Evolutionary conservation across 768 basidiomycete species (phyloP).

Genomic region (Roridomyces roridus): DNA sequence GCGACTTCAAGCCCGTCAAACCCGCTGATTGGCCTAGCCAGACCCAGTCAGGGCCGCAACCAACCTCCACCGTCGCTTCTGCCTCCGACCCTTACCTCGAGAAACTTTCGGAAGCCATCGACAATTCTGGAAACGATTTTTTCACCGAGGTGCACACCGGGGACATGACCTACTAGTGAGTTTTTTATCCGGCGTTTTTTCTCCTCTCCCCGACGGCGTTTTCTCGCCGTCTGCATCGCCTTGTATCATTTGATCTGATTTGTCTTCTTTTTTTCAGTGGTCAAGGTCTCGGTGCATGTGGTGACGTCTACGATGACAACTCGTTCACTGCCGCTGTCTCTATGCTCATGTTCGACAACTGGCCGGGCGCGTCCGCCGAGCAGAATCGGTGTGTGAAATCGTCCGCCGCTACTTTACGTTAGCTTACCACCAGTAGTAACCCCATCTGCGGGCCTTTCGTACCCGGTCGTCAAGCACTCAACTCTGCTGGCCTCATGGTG

Average conservation of each 20-base stretch:
- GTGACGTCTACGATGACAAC: slow-evolving; percentile 37
- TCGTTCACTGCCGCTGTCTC: slow-evolving; percentile 39
- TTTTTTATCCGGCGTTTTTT: slow-evolving; percentile 5
- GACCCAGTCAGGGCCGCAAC: slow-evolving; percentile 30
- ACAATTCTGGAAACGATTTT: slow-evolving; percentile 30
- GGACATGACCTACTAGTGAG: slow-evolving; percentile 40
- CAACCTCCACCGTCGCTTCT: slow-evolving; percentile 31
- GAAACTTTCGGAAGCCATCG: slow-evolving; percentile 34
- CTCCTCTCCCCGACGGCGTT: not conserved
- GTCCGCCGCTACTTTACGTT: not conserved
- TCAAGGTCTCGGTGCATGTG: slow-evolving; percentile 37
- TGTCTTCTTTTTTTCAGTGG: slow-evolving; percentile 23
- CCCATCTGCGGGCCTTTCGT: slow-evolving; percentile 39
- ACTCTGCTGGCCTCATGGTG: slow-evolving; percentile 25
- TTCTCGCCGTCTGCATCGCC: slow-evolving; percentile 1
- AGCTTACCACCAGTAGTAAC: slow-evolving; percentile 18
- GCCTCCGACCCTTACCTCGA: slow-evolving; percentile 33
- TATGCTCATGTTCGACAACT: slow-evolving; percentile 29
- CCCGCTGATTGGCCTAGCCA: slow-evolving; percentile 33
- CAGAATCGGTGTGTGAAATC: slow-evolving; percentile 30
- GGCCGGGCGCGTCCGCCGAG: slow-evolving; percentile 30
- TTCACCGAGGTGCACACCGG: slow-evolving; percentile 32
- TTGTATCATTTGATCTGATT: slow-evolving; percentile 7
- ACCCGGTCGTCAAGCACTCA: slow-evolving; percentile 30
- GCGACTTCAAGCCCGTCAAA: slow-evolving; percentile 20